Conservation (phyloP, 106 monocot genomes). For the Cymbidium sinense region DNA sequence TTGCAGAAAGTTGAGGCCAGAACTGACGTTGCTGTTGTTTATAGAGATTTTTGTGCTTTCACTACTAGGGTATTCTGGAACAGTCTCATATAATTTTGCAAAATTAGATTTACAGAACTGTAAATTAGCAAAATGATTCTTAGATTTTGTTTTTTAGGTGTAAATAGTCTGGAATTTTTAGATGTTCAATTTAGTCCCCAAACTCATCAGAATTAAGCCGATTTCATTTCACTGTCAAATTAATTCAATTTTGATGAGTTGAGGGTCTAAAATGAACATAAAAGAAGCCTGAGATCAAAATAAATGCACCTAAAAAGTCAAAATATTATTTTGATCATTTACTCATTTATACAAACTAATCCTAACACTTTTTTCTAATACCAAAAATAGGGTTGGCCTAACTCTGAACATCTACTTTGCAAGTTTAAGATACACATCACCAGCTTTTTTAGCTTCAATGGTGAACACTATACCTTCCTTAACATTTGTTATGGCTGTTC, state of each 20-base stretch:
- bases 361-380: background rate
- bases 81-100: background rate
- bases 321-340: no score
- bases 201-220: no score
- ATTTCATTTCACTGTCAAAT: no score
- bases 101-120: background rate
- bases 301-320: no score
- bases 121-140: no score
- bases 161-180: no score
- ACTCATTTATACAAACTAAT: no score
- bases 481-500: slow-evolving; percentile 75
- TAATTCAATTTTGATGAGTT: no score
- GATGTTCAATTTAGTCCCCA: no score
- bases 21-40: slow-evolving; percentile 72
- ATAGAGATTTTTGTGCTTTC: slow-evolving; percentile 76
- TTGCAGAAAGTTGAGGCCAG: slow-evolving; percentile 68
- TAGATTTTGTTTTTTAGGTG: no score
- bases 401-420: slow-evolving; percentile 91
- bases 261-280: no score
- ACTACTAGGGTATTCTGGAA: slow-evolving; percentile 58
- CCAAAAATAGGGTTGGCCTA: slow-evolving; percentile 54
- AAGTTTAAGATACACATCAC: slow-evolving; percentile 80
- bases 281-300: no score
- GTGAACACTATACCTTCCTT: slow-evolving; percentile 76
- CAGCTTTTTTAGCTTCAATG: slow-evolving; percentile 67